Evolutionary conservation across 306 rosid species (phyloP), one percentile per base, ranked within the genome.

Genomic region (Mimosa bimucronata): DNA sequence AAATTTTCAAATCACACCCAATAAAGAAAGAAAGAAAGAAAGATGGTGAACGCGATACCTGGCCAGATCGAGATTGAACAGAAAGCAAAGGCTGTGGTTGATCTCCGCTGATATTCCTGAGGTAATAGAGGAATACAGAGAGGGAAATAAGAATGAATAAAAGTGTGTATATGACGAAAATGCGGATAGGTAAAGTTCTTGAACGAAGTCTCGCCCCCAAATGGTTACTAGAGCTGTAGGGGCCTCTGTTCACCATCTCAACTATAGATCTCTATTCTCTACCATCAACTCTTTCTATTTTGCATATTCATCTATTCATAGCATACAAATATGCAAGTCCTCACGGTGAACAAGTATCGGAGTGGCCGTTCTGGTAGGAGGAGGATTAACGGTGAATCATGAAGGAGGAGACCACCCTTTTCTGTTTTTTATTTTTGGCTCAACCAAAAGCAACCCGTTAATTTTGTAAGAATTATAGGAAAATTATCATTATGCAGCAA

Each of bases 191-290:
- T 38, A 82, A 62, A 53, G 76, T 88, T 82, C 92, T 83, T 19
- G 80, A 42, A 29, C 80, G 83, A 77, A 87, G 74, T 83, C 88
- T 80, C 12, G 80, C 67, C 26, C 83, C 40, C 12, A 66, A 57
- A 25, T 80, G 71, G 80, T 40, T 64, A 83, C 84, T 60, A 34
- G 83, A 31, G 8, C 68, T 79, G 73, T 70, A 41, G 3, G 79
- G 78, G 64, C 85, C 74, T 89, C 90, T 89, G 74, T 58, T 88
- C 64, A 86, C 94, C 98, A 91, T 90, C 75, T 81, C 80, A 75
- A 26, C 71, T 69, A 15, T 34, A 55, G 84, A 75, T 84, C 75
- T 55, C 37, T 34, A 6, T 34, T 34, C 38, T 2, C 5, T 13
- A 18, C 68, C 66, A 18, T 77, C 16, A 12, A 66, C 29, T 76